Evolutionary conservation across 192 early-diverging fungal genomes (phyloP), one percentile per base, ranked within the genome.

Genomic region (Mortierella hygrophila): DNA sequence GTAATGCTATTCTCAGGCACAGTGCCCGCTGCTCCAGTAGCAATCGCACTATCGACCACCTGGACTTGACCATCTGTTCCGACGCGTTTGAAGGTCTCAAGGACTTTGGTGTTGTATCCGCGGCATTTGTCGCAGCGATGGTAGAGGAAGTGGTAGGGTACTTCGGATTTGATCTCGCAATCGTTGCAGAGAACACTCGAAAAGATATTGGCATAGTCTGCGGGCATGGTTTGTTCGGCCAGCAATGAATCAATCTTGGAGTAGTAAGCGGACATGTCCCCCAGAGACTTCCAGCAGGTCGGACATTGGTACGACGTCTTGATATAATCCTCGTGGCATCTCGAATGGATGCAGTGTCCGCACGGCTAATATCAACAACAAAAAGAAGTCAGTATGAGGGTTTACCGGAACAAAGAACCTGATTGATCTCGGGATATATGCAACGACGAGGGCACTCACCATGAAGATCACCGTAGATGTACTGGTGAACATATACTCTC

Each of bases 251-350:
- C 98, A 47, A 99, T 95, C 20, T 95, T 94, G 41, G 86, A 79
- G 79, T 97, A 99, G 78, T 97, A 95, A 8, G 88, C 88, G 10
- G 89, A 89, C 92, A 97, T 98, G 80, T 98, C 92, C 65, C 94
- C 94, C 0, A 99, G 87, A 32, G 98, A 97, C 80, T 98, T 97
- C 80, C 94, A 93, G 81, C 98, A 99, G 3, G 97, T 96, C 0
- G 98, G 98, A 79, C 98, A 99, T 68, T 98, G 97, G 82, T 98
- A 99, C 13, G 97, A 97, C 13, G 95, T 95, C 76, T 96, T 93
- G 55, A 97, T 93, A 82, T 98, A 95, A 60, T 95, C 92, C 63
- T 93, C 88, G 76, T 97, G 92, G 78, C 98, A 99, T 54, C 90
- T 91, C 74, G 95, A 91, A 87, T 99, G 98, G 70, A 99, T 97